Evolutionary conservation across 352 stramenopile genomes (phyloP), one percentile per base, ranked within the genome.

Genomic region (Globisporangium lucens): DNA sequence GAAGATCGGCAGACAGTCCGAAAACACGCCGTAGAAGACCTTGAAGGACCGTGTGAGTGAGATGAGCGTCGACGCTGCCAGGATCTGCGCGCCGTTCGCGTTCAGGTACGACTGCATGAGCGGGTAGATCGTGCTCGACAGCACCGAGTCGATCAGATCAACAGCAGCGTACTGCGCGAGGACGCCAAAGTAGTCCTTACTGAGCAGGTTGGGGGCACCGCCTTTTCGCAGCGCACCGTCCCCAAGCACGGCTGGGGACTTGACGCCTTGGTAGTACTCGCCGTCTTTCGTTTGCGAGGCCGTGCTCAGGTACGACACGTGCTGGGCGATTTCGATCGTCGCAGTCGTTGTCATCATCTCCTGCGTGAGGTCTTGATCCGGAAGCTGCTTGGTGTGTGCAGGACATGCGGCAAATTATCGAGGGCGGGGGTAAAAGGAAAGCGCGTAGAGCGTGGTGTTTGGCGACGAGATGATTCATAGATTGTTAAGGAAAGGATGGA

Each of bases 21-120:
- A 51, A 5, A 51, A 3, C 43, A 51, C 43, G 7, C 43, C 43
- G 17, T 51, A 51, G 6, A 51, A 51, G 6, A 51, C 43, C 17
- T 51, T 51, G 43, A 51, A 51, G 17, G 43, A 51, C 43, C 43
- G 24, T 1, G 43, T 17, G 2, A 51, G 43, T 6, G 15, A 2
- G 43, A 51, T 9, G 43, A 51, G 43, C 6, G 43, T 51, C 17
- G 43, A 24, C 17, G 43, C 43, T 5, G 43, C 24, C 43, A 51
- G 6, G 43, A 51, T 51, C 43, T 51, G 43, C 43, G 43, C 22
- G 43, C 43, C 43, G 43, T 6, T 51, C 17, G 43, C 6, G 43
- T 51, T 51, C 43, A 51, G 43, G 43, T 51, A 51, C 17, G 43
- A 51, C 43, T 51, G 43, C 43, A 51, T 51, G 43, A 51, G 43